These are phyloP conservation scores for Schoenoplectus triqueter DNA, from an alignment of 202 grass and related monocot species.

Conservation along the genomic window DNA sequence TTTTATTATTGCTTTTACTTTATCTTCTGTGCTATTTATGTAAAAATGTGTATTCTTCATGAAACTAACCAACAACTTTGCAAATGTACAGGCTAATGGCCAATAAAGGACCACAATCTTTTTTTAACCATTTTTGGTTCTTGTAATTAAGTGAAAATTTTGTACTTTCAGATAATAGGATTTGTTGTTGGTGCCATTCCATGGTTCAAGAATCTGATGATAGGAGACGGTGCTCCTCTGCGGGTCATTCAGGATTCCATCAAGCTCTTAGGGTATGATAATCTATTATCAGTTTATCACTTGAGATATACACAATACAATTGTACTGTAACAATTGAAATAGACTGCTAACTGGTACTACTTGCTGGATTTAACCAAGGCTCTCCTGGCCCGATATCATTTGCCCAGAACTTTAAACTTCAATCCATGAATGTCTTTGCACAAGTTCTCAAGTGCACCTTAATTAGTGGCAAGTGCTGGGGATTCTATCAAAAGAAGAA, in stretches of 20 bases:
- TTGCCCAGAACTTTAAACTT: background rate
- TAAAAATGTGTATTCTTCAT: background rate
- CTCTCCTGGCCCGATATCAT: background rate
- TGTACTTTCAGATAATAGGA: conserved; percentile 46
- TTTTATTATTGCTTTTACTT: background rate
- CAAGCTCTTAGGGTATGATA: conserved; percentile 55
- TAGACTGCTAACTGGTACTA: background rate
- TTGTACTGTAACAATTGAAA: background rate
- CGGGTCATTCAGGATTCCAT: conserved; percentile 58
- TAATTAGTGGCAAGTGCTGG: background rate
- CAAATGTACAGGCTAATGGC: background rate
- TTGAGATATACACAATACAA: background rate
- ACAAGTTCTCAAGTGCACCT: background rate
- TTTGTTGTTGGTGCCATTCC: conserved; percentile 59
- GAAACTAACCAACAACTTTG: background rate
- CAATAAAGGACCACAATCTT: background rate
- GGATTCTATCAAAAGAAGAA: conserved; percentile 11
- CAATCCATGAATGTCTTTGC: background rate
- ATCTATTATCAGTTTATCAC: background rate
- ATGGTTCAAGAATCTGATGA: conserved; percentile 57
- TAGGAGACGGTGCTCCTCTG: conserved; percentile 53
- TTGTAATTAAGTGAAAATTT: background rate
- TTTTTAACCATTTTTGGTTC: background rate
- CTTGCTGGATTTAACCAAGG: background rate
- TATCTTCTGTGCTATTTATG: background rate